Evolutionary conservation across 768 basidiomycete genomes (phyloP), one percentile per base, ranked within the genome.

Genomic region (Suillus americanus): DNA sequence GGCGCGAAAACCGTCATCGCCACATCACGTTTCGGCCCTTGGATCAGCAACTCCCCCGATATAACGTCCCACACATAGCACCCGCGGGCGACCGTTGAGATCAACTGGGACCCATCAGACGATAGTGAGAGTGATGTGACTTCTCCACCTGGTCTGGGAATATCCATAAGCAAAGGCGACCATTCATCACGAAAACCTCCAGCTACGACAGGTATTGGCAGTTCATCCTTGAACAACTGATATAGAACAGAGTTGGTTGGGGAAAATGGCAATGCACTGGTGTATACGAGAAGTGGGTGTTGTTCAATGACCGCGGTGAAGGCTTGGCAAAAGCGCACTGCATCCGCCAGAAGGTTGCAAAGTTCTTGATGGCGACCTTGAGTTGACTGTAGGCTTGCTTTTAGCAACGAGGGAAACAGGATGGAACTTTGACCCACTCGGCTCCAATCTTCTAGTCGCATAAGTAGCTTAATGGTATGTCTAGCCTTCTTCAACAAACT

Each of bases 221-320:
- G 59, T 25, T 74, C 73, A 1, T 70, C 64, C 48, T 75, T 72
- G 67, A 76, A 76, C 18, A 65, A 65, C 41, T 67, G 68, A 53
- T 72, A 76, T 40, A 77, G 51, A 9, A 63, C 53, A 10, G 71
- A 67, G 13, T 67, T 53, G n/a, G 65, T 76, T 3, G 75, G 75
- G 45, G 75, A 67, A 60, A 76, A 76, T 3, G 75, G 76, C 25
- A 76, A 72, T 20, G 75, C 75, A 20, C 71, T 69, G 28, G 68
- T 67, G 65, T 76, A 76, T 38, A 76, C 76, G 25, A 75, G 65
- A 28, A 75, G 74, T 5, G 74, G 74, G 51, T 75, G 74, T 25
- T 74, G 74, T 64, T 75, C 74, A 51, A 77, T 77, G 9, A 66
- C 72, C 3, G 70, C 69, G 40, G 68, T 65, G 61, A 70, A 74